Conservation (phyloP, 2,329 filamentous ascomycete species). For the Hirsutella rhossiliensis region DNA sequence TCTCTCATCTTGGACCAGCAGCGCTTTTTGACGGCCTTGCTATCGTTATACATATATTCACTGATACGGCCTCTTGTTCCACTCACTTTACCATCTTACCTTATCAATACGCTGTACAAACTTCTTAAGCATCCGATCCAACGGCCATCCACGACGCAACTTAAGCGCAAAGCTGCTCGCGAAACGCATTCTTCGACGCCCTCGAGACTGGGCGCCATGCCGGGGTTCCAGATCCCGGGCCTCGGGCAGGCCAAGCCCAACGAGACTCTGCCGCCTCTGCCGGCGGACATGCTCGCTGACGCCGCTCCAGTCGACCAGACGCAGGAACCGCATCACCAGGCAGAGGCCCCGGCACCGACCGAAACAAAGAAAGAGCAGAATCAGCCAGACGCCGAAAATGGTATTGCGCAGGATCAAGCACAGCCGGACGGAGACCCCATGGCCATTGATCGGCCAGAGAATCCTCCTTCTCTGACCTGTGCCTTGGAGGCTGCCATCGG, state of each 20-base stretch:
- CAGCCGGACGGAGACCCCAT: conserved; percentile 17
- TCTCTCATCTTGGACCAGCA: background rate
- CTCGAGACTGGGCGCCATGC: conserved; percentile 15
- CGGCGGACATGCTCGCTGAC: conserved; percentile 17
- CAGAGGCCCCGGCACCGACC: background rate
- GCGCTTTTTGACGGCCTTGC: background rate
- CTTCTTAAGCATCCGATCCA: too few relatives aligned
- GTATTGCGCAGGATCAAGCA: background rate
- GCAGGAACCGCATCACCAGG: background rate
- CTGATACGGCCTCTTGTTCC: too few relatives aligned
- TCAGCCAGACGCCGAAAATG: background rate
- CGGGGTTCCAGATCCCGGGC: conserved; percentile 30
- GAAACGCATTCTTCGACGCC: background rate
- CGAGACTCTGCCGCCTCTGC: conserved; percentile 26
- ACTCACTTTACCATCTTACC: too few relatives aligned
- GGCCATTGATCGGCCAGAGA: conserved; percentile 22
- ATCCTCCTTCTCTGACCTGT: conserved; percentile 25
- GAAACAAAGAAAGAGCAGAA: background rate
- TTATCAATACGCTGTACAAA: too few relatives aligned
- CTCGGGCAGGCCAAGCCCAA: conserved; percentile 30
- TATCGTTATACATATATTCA: too few relatives aligned
- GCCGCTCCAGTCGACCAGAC: conserved; percentile 11
- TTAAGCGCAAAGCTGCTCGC: background rate
- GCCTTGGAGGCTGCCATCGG: conserved; percentile 32
- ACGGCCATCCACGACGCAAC: background rate